Evolutionary conservation across 2,329 filamentous ascomycete genomes (phyloP).

Genomic region (Sporothrix protearum): DNA sequence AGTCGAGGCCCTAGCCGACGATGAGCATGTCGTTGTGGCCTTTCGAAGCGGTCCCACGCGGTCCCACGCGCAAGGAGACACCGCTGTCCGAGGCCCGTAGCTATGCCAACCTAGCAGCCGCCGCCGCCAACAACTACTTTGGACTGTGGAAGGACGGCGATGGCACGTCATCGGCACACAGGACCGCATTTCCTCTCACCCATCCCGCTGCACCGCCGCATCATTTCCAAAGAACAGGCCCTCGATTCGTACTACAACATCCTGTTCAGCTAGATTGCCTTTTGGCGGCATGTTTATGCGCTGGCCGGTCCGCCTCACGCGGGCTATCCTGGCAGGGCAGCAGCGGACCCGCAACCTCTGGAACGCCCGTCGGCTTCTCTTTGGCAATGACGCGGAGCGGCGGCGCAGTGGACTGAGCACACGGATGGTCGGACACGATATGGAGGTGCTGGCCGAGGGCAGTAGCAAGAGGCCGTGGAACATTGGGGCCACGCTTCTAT

Average conservation of each 20-base stretch:
- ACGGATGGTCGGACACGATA: constrained; percentile 33
- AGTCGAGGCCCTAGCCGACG: constrained; percentile 52
- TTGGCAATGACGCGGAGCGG: constrained; percentile 37
- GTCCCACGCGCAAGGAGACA: constrained; percentile 58
- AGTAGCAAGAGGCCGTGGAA: constrained; percentile 43
- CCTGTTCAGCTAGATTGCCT: constrained; percentile 63
- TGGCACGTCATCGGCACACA: background rate
- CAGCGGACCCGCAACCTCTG: constrained; percentile 50
- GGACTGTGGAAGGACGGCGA: constrained; percentile 33
- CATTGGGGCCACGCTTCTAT: background rate
- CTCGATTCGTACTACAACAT: constrained; percentile 86
- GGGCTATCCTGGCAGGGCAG: constrained; percentile 48
- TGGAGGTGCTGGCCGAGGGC: constrained; percentile 40
- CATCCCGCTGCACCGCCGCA: constrained; percentile 33
- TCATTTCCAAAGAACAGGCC: constrained; percentile 65
- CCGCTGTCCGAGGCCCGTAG: constrained; percentile 58
- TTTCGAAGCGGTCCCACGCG: constrained; percentile 73
- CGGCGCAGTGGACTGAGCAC: constrained; percentile 40
- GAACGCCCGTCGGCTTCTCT: constrained; percentile 44
- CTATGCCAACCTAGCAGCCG: constrained; percentile 54
- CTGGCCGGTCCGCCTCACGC: constrained; percentile 59
- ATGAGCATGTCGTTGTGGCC: constrained; percentile 52
- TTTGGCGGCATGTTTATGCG: constrained; percentile 43
- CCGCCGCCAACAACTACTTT: constrained; percentile 46
- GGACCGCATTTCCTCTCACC: constrained; percentile 33